phyloP scores from a whole-genome alignment of 1,284 basidiomycete genomes.

The Wallemia mellicola region DNA sequence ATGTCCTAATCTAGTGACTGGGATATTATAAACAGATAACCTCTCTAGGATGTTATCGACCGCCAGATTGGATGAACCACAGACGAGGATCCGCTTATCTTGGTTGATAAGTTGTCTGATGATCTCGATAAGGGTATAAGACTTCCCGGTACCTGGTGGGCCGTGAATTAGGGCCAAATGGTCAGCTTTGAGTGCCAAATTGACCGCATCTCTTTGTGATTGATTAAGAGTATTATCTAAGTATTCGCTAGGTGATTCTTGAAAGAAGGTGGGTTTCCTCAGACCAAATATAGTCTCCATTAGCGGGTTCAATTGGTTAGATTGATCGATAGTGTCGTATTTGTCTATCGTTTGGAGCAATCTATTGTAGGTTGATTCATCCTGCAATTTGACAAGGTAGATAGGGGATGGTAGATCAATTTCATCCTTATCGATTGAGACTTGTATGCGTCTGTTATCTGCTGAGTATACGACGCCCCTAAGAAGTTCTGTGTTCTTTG shows the following conservation, averaged over 20 bases:
- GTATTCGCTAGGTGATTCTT: constrained; percentile 24
- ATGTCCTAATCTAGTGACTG: constrained; percentile 53
- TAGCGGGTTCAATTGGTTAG: constrained; percentile 5
- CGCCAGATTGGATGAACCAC: constrained; percentile 68
- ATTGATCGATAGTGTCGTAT: constrained; percentile 11
- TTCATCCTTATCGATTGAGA: constrained; percentile 5
- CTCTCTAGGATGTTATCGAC: constrained; percentile 73
- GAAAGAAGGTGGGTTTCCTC: constrained; percentile 16
- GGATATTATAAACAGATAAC: constrained; percentile 21
- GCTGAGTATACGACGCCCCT: constrained; percentile 17
- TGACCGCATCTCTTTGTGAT: constrained; percentile 53
- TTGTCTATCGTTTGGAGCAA: constrained; percentile 14
- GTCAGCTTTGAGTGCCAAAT: constrained; percentile 31
- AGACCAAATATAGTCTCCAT: constrained; percentile 4
- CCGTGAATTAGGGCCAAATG: constrained; percentile 86
- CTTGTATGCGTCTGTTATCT: not conserved
- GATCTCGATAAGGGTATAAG: constrained; percentile 30
- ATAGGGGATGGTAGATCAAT: constrained; percentile 2
- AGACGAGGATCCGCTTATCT: constrained; percentile 33
- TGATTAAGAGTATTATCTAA: constrained; percentile 47
- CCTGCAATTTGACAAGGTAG: not conserved
- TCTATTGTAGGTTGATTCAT: not conserved
- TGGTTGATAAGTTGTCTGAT: constrained; percentile 34
- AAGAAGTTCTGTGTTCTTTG: constrained; percentile 28
- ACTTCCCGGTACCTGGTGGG: constrained; percentile 33